Evolutionary conservation across 73 alveolate species (phyloP), one percentile per base, ranked within the genome.

Genomic region (Stentor coeruleus): DNA sequence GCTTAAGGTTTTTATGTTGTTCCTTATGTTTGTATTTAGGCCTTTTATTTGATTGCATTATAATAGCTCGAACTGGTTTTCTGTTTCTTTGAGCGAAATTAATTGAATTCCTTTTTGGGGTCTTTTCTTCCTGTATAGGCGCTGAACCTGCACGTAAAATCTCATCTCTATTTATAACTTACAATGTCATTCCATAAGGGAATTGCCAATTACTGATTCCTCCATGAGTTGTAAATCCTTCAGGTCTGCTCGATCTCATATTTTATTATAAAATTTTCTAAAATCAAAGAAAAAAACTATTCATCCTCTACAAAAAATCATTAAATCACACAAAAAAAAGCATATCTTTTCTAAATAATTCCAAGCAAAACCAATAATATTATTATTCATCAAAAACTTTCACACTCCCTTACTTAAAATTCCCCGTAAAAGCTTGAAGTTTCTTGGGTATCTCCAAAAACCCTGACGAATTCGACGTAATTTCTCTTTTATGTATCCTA

Each of bases 81-180:
- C 66, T 6, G 66, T 11, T 20, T 49, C 66, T 6, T 49, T 49
- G 66, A 20, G 6, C 20, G n/a, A n/a, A n/a, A n/a, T n/a, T n/a
- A n/a, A n/a, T n/a, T 20, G 20, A 6, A 11, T 20, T 6, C 20
- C 66, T 49, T 49, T 49, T 49, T 49, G 66, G 66, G 20, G 66
- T 49, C 66, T 66, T 66, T 1, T 66, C 79, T 66, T 66, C 79
- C 14, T 20, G 79, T 37, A 26, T 20, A 26, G 79, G 79, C 14
- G 79, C 79, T 33, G 79, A 28, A 2, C 79, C 79, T 20, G 79
- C 79, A 28, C 79, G 79, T 1, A 66, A 40, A 26, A 66, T 66
- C n/a, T 20, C n/a, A 28, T 66, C 79, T 66, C 79, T 66, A 40
- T 20, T 20, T 66, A 40, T 37, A 66, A 28, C 11, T 66, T 66